Percentiles rank a stretch among this genome's conserved stretches.
Evolutionary conservation across 495 filamentous ascomycete species (phyloP).

Genomic region (Neurospora sp.): DNA sequence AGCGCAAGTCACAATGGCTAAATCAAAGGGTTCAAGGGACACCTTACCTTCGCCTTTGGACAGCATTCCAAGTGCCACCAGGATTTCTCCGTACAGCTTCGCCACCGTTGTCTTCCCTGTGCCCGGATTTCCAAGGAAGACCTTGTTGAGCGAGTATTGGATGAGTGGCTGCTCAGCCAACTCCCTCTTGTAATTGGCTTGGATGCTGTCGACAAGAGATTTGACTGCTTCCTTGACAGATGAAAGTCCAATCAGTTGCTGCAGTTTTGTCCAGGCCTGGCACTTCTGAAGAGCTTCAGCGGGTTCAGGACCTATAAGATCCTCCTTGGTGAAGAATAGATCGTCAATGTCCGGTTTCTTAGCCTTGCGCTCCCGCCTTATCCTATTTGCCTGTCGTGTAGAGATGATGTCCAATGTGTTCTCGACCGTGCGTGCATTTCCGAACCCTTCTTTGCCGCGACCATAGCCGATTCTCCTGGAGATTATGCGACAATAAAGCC

Average conservation of each 20-base stretch:
- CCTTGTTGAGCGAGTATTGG: constrained; percentile 54
- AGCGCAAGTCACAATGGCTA: not conserved
- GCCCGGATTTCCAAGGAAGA: constrained; percentile 61
- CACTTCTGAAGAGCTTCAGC: constrained; percentile 37
- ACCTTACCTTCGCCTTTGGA: constrained; percentile 51
- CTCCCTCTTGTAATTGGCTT: constrained; percentile 53
- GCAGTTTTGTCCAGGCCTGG: constrained; percentile 48
- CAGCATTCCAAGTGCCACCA: constrained; percentile 50
- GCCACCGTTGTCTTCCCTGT: constrained; percentile 73
- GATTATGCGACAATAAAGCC: constrained; percentile 58
- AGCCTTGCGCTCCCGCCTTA: constrained; percentile 26
- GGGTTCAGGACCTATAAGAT: constrained; percentile 60
- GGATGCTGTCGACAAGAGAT: constrained; percentile 47
- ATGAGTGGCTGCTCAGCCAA: constrained; percentile 46
- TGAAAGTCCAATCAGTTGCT: constrained; percentile 48
- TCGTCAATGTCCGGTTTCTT: constrained; percentile 31
- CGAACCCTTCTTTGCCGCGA: constrained; percentile 59
- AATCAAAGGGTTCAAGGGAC: not conserved
- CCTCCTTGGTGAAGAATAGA: constrained; percentile 43
- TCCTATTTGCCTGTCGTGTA: constrained; percentile 47
- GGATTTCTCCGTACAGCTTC: constrained; percentile 58
- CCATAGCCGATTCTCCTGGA: constrained; percentile 49
- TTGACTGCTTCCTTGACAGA: constrained; percentile 53
- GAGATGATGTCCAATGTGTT: constrained; percentile 46
- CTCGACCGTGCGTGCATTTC: constrained; percentile 59